Conservation (phyloP, 768 basidiomycete genomes). For the Mycena rebaudengoi region DNA sequence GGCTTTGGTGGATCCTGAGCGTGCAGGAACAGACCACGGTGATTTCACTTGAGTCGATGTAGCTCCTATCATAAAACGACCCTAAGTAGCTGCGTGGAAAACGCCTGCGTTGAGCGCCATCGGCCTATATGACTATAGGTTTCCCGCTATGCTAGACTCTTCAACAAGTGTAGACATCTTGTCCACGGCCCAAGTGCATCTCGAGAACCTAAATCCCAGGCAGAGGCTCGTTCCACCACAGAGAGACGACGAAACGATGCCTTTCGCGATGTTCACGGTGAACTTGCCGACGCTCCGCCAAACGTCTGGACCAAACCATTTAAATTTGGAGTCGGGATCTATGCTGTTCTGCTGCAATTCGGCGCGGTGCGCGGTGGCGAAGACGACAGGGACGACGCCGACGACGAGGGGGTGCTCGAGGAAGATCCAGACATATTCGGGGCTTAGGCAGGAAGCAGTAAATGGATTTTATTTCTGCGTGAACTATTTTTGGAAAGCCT, state of each 20-base stretch:
- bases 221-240: too few relatives aligned
- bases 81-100: too few relatives aligned
- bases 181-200: too few relatives aligned
- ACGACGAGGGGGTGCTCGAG: conserved; percentile 17
- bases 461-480: too few relatives aligned
- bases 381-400: conserved; percentile 44
- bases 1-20: conserved; percentile 94
- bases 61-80: conserved; percentile 68
- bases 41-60: conserved; percentile 78
- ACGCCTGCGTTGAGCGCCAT: too few relatives aligned
- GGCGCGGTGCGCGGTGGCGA: conserved; percentile 65
- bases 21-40: conserved; percentile 97
- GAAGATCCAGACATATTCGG: conserved; percentile 16
- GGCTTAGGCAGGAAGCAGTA: too few relatives aligned
- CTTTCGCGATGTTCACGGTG: conserved; percentile 79
- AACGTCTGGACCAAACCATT: conserved; percentile 97
- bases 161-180: too few relatives aligned
- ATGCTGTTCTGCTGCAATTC: conserved; percentile 81
- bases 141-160: too few relatives aligned
- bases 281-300: conserved; percentile 95
- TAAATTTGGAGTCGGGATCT: conserved; percentile 72
- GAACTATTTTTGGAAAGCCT: too few relatives aligned
- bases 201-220: too few relatives aligned
- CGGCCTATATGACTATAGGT: too few relatives aligned
- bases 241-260: conserved; percentile 92